Conservation (phyloP, 2,329 filamentous ascomycete species). For the Beauveria caledonica region DNA sequence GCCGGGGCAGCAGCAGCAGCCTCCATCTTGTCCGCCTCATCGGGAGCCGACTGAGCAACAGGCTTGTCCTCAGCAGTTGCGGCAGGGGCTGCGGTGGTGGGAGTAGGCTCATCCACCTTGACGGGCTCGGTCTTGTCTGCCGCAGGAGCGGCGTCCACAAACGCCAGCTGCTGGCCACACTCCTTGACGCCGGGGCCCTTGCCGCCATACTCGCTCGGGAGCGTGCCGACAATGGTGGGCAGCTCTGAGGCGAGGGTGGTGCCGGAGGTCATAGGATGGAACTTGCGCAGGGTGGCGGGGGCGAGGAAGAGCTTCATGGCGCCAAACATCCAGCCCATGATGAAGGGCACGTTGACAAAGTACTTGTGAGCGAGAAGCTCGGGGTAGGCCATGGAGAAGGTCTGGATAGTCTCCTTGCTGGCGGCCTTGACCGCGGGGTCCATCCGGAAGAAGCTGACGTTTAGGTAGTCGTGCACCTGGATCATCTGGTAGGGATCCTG, state of each 20-base stretch:
- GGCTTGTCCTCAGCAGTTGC: slow-evolving; percentile 6
- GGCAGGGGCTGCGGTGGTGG: background rate
- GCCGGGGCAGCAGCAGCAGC: slow-evolving; percentile 11
- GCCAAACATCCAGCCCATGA: slow-evolving; percentile 83
- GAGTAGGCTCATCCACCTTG: slow-evolving; percentile 5
- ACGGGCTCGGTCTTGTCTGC: slow-evolving; percentile 6
- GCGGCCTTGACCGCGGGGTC: slow-evolving; percentile 68
- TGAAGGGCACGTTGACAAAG: slow-evolving; percentile 84
- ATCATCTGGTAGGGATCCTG: slow-evolving; percentile 83
- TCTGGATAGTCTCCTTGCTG: slow-evolving; percentile 70
- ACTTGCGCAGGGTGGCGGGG: slow-evolving; percentile 67
- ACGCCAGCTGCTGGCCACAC: slow-evolving; percentile 15
- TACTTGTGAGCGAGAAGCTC: slow-evolving; percentile 82
- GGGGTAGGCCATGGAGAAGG: slow-evolving; percentile 77
- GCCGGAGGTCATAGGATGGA: slow-evolving; percentile 70
- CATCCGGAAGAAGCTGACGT: slow-evolving; percentile 77
- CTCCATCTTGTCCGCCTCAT: slow-evolving; percentile 3
- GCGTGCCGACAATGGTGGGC: slow-evolving; percentile 48
- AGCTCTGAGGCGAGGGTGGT: slow-evolving; percentile 56
- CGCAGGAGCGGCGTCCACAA: slow-evolving; percentile 21
- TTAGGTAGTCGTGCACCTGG: slow-evolving; percentile 90
- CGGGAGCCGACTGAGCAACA: background rate
- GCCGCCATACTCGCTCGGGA: slow-evolving; percentile 76
- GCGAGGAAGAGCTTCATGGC: slow-evolving; percentile 70
- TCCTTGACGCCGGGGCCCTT: slow-evolving; percentile 43